Base-by-base conservation (phyloP, 192 early-diverging fungal species). In the Backusella tarrabulga region DNA sequence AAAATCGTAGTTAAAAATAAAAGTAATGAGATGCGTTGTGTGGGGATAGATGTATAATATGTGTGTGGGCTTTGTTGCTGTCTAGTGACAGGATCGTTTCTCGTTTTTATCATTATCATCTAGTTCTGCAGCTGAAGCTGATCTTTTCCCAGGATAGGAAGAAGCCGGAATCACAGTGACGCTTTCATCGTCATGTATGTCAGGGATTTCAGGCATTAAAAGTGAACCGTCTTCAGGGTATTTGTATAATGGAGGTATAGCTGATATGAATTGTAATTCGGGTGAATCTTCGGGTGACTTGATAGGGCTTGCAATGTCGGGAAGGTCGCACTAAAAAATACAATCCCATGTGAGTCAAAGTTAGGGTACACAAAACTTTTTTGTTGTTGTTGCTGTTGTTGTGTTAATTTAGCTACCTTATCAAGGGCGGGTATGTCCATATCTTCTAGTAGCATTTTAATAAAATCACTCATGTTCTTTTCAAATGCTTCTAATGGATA, bases 171-270 rank as follows among this genome's bases (percentile, higher is more conserved):
- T 72, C 26, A 50, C 29, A 50, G 35, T 68, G 19, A 50, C 44
- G 29, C 21, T 41, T 29, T 72, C 71, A 50, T 72, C 44, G 4
- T 44, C 67, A 36, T 21, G 81, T 12, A 83, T 79, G 26, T 83
- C 87, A 34, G 85, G 85, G 6, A 86, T 83, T 38, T 85, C 87
- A 11, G 87, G 87, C 85, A 88, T 88, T 19, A 86, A 83, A 12
- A 88, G 67, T 4, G 87, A 79, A 40, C 85, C 85, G 44, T 88
- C 87, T 26, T 81, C 84, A 70, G 86, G 86, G 12, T 82, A 83
- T 44, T 86, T 84, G 40, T 84, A 85, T 6, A 85, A 71, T 15
- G 82, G 76, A 63, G 83, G 85, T 15, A 72, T 21, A 34, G 75
- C 17, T 42, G 71, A 50, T 26, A 63, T 63, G 26, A 72, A 50